phyloP scores from a whole-genome alignment of 192 early-diverging fungal genomes.

The Coemansia javaensis region DNA sequence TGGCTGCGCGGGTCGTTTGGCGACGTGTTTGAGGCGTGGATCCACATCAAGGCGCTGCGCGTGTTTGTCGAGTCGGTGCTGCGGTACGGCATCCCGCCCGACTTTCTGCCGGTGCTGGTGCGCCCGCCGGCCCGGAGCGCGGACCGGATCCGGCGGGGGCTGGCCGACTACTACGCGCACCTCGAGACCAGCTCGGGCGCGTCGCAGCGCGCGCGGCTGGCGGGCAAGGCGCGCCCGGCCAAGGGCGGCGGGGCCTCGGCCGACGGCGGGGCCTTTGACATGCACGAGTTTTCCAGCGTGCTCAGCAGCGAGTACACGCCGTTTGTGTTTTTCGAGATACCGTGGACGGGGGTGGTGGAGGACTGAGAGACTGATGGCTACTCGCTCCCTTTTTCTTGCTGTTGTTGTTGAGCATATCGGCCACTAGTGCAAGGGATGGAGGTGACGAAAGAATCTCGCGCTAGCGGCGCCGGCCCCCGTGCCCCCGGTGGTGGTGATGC shows the following conservation, averaged over 20 bases:
- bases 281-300: conserved; percentile 79
- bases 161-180: conserved; percentile 77
- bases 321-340: conserved; percentile 55
- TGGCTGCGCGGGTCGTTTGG: conserved; percentile 92
- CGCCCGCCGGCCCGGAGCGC: conserved; percentile 78
- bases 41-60: conserved; percentile 91
- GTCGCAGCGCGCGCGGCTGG: conserved; percentile 19
- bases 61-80: conserved; percentile 96
- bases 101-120: conserved; percentile 77
- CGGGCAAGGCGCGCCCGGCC: conserved; percentile 23
- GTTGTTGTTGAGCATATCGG: too few relatives aligned
- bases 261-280: conserved; percentile 60
- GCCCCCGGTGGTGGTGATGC: too few relatives aligned
- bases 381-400: too few relatives aligned
- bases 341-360: conserved; percentile 22
- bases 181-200: conserved; percentile 68
- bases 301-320: conserved; percentile 89
- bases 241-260: conserved; percentile 2
- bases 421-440: too few relatives aligned
- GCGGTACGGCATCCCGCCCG: conserved; percentile 95
- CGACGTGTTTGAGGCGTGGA: conserved; percentile 86
- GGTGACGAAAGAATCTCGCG: too few relatives aligned
- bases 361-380: too few relatives aligned
- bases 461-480: too few relatives aligned
- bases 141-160: conserved; percentile 67